phyloP scores from a whole-genome alignment of 2,329 filamentous ascomycete species.

The Fusarium tupiense region DNA sequence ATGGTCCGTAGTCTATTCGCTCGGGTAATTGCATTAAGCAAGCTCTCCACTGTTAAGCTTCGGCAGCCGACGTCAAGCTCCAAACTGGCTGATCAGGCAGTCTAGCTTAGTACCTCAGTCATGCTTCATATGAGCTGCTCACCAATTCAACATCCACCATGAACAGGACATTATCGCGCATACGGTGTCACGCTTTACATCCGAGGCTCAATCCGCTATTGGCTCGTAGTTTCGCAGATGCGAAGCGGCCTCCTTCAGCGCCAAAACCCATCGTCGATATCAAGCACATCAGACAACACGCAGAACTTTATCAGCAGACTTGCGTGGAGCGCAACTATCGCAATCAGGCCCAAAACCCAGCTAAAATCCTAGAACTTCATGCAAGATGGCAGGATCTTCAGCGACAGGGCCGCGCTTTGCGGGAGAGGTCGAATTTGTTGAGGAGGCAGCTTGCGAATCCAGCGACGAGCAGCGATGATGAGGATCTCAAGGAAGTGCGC shows the following conservation, averaged over 20 bases:
- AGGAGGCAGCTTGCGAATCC: conserved; percentile 65
- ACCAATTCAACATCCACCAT: conserved; percentile 41
- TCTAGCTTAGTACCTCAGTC: conserved; percentile 1
- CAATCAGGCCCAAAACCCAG: conserved; percentile 62
- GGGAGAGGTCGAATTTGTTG: conserved; percentile 73
- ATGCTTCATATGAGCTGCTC: conserved; percentile 38
- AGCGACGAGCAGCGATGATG: conserved; percentile 56
- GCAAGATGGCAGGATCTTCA: conserved; percentile 70
- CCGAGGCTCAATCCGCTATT: conserved; percentile 17
- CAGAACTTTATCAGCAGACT: conserved; percentile 82
- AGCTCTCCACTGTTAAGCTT: conserved; percentile 34
- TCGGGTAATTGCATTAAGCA: conserved; percentile 48
- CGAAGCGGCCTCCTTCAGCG: conserved; percentile 71
- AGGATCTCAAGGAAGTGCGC: conserved; percentile 50
- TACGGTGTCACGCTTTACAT: conserved; percentile 40
- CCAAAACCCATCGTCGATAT: conserved; percentile 85
- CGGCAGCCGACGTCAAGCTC: conserved; percentile 27
- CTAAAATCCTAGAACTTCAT: conserved; percentile 65
- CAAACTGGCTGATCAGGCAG: conserved; percentile 15
- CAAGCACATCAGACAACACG: conserved; percentile 89
- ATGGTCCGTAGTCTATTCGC: conserved; percentile 11
- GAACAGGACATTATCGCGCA: conserved; percentile 44
- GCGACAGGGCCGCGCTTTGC: conserved; percentile 65
- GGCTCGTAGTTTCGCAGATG: conserved; percentile 40
- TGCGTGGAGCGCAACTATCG: conserved; percentile 87